phyloP scores from a whole-genome alignment of 768 basidiomycete genomes.

The Mrakia blollopis region DNA sequence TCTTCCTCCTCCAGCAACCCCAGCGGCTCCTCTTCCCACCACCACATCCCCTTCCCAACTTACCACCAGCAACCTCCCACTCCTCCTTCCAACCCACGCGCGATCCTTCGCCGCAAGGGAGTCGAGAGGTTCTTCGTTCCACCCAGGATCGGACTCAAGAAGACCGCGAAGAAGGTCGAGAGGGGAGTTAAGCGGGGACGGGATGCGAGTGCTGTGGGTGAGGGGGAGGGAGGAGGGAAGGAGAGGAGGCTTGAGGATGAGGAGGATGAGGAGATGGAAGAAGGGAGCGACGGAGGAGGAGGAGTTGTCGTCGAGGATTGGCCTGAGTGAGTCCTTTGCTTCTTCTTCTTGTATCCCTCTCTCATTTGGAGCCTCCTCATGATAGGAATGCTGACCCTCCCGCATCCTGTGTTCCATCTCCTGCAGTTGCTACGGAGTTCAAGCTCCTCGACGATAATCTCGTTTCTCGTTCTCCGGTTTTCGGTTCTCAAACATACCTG shows the following conservation, averaged over 20 bases:
- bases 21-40: too few species aligned
- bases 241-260: background rate
- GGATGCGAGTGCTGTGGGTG: background rate
- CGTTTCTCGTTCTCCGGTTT: too few species aligned
- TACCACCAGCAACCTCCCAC: slow-evolving; percentile 16
- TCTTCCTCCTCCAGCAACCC: too few species aligned
- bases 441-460: too few species aligned
- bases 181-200: background rate
- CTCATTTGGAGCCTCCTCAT: too few species aligned
- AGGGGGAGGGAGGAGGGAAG: background rate
- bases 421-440: too few species aligned
- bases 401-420: too few species aligned
- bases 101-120: background rate
- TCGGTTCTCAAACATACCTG: too few species aligned
- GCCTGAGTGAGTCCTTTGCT: slow-evolving; percentile 6
- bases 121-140: slow-evolving; percentile 17
- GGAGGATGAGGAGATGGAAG: background rate
- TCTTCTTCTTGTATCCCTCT: background rate
- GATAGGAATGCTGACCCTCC: too few species aligned
- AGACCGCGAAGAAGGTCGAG: background rate
- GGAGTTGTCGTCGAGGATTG: slow-evolving; percentile 3
- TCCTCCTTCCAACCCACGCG: background rate
- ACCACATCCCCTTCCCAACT: slow-evolving; percentile 2
- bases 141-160: background rate
- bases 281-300: background rate